Evolutionary conservation across 2,329 filamentous ascomycete genomes (phyloP), one percentile per base, ranked within the genome.

Genomic region (Corinectria fuckeliana): DNA sequence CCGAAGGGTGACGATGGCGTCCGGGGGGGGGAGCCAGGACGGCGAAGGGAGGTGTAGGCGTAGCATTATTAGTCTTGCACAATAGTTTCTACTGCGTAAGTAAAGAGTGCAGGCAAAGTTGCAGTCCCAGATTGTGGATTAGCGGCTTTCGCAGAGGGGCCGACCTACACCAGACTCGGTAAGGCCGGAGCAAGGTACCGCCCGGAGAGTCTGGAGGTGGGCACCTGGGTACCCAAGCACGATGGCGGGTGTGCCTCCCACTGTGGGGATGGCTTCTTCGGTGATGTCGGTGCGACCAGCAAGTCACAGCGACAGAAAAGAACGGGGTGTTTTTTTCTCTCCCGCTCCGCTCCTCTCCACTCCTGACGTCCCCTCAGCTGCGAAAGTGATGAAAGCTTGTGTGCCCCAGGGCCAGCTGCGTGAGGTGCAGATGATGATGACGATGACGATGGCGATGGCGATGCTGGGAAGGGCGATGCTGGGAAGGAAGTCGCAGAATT

Each of bases 181-280:
- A 66, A 67, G 58, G 30, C 21, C 11, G 26, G 25, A 42, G 32
- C 42, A 34, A 56, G 56, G 63, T 52, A 60, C 54, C 42, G 56
- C 26, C 42, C 41, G 28, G 51, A 63, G 63, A 62, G 63, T 68
- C 66, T 63, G 59, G 66, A 68, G 66, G 64, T 65, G 65, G n/a
- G 32, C 32, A 34, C 32, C 28, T 32, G 28, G 28, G 11, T 5
- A 5, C 11, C 3, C 28, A 32, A 32, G 61, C 61, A 62, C 59
- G 56, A 42, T 64, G 51, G 64, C 62, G 18, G 42, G 13, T 14
- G 49, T 41, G n/a, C 42, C 13, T 34, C 25, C 32, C n/a, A 36
- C 7, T 51, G 63, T 63, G 56, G 63, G 26, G 63, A 65, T 62
- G 25, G 55, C 21, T 38, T n/a, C n/a, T 50, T 57, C 42, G 50